Base-by-base conservation (phyloP, 2,329 filamentous ascomycete species). In the Aspergillus bombycis region DNA sequence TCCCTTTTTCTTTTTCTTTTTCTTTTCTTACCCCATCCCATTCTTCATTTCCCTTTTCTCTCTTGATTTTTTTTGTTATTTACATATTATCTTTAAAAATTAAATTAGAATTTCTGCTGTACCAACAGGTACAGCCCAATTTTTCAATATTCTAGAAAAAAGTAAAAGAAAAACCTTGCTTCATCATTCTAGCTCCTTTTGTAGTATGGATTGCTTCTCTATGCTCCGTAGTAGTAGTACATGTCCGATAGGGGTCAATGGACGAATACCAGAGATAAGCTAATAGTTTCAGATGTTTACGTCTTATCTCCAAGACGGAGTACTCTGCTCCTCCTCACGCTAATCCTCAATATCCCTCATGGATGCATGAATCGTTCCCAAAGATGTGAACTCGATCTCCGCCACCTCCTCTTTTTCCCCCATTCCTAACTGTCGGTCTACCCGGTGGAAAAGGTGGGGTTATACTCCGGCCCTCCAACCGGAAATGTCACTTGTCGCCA, bases 351-450 rank as follows among this genome's bases (percentile, higher is more conserved):
- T 38, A 55, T 38, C 32, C 11, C 52, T 55, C 32, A 55, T 55
- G 9, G 52, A 38, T 38, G 52, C 52, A 55, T 23, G n/a, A 23
- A 55, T 38, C 21, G 23, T 38, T 38, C 32, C 52, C 11, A 55
- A 55, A 55, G 52, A 55, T 55, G 52, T 55, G 52, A 55, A 55
- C 32, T 55, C n/a, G 32, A 55, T 55, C 52, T 55, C 52, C 52
- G 52, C 52, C 52, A 55, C 52, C 52, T 55, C 52, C 52, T 55
- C 52, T 21, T 54, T 50, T 7, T 19, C 11, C 48, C 32, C 19
- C 48, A 21, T 55, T 55, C 34, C n/a, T 55, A 55, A 55, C 34
- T 55, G 52, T 55, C 52, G 52, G 52, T 38, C 32, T 36, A 38
- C n/a, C n/a, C 14, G 9, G 21, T 23, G 14, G 52, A 26, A 26